Conservation (phyloP, 192 early-diverging fungal genomes). For the Gonapodya prolifera region DNA sequence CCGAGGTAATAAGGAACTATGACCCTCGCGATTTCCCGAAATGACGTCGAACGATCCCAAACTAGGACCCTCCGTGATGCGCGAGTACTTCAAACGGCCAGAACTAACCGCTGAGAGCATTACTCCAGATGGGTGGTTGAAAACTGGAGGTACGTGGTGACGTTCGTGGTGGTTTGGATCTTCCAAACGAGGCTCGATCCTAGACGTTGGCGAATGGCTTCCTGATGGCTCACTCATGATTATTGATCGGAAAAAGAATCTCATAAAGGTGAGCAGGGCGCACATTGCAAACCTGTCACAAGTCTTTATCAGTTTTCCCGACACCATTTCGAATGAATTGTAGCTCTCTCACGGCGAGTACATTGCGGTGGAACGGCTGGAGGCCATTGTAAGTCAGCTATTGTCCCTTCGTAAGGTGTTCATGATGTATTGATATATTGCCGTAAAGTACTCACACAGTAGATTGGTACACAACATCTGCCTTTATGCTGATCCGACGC, state of each 20-base stretch:
- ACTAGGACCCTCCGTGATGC: conserved; percentile 41
- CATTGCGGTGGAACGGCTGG: conserved; percentile 89
- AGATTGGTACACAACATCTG: conserved; percentile 63
- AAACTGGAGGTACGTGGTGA: conserved; percentile 57
- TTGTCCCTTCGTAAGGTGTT: background rate
- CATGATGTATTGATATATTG: background rate
- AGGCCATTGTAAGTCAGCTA: conserved; percentile 35
- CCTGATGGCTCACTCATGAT: conserved; percentile 63
- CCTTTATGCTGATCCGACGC: conserved; percentile 54
- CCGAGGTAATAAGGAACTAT: conserved; percentile 32
- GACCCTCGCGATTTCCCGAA: background rate
- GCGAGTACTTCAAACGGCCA: conserved; percentile 67
- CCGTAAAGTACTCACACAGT: conserved; percentile 59
- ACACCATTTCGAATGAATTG: too few species aligned
- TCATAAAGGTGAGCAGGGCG: conserved; percentile 50
- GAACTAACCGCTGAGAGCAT: conserved; percentile 51
- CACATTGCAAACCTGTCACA: too few species aligned
- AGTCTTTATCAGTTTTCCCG: too few species aligned
- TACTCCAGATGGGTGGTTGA: conserved; percentile 71
- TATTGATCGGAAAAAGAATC: conserved; percentile 88
- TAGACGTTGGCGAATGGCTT: conserved; percentile 66
- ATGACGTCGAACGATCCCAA: background rate
- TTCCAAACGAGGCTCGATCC: conserved; percentile 7
- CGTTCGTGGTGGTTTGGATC: background rate
- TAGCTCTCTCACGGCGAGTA: conserved; percentile 75